Evolutionary conservation across 179 eudicot species (phyloP).

Genomic region (Vitellaria paradoxa): DNA sequence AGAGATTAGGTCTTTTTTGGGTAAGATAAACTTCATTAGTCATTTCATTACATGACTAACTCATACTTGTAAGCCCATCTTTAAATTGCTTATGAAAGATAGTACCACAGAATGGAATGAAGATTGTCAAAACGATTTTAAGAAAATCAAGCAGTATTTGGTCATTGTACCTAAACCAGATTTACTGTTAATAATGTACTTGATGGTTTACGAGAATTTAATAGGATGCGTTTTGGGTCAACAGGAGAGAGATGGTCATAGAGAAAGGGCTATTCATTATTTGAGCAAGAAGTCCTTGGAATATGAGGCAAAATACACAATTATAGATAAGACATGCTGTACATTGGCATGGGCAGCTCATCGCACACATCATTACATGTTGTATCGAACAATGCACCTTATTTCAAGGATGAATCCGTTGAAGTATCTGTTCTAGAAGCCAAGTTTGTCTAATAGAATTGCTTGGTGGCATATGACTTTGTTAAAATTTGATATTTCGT

Average conservation of each 20-base stretch:
- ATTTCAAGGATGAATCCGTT: neutral
- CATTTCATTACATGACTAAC: no score
- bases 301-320: neutral
- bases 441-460: neutral
- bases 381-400: neutral
- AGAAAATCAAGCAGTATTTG: no score
- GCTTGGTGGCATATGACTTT: neutral
- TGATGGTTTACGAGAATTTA: no score
- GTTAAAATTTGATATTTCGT: neutral
- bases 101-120: no score
- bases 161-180: no score
- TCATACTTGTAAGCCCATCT: no score
- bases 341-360: neutral
- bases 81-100: no score
- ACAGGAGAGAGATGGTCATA: neutral
- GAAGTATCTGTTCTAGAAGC: neutral
- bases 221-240: neutral
- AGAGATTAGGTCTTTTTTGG: no score
- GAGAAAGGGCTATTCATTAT: neutral
- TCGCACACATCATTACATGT: neutral
- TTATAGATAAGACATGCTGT: neutral
- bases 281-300: neutral
- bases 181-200: no score
- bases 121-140: no score
- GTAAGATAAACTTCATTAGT: no score